phyloP scores from a whole-genome alignment of 2,329 filamentous ascomycete species.

The Teratosphaeria epicoccoides region DNA sequence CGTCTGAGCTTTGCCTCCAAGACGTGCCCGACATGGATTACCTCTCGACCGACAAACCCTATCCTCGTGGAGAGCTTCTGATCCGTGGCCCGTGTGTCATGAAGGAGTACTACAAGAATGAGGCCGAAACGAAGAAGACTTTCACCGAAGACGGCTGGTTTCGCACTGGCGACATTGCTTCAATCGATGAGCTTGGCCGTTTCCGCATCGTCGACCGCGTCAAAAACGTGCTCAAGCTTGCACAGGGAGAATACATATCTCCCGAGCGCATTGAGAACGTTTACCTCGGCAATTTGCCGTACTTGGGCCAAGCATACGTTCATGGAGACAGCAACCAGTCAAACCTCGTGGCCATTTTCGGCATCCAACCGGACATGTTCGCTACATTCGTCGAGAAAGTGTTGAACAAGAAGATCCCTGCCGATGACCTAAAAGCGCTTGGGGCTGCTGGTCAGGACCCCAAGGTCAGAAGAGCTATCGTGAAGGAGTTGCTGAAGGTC shows the following conservation, averaged over 20 bases:
- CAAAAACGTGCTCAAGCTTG: slow-evolving; percentile 98
- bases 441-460: slow-evolving; percentile 56
- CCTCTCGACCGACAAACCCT: slow-evolving; percentile 71
- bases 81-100: slow-evolving; percentile 73
- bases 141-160: slow-evolving; percentile 92
- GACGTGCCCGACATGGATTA: slow-evolving; percentile 95
- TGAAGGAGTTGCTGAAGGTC: slow-evolving; percentile 68
- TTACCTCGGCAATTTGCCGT: slow-evolving; percentile 68
- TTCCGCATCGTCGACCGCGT: slow-evolving; percentile 91
- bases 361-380: slow-evolving; percentile 75
- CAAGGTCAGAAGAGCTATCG: slow-evolving; percentile 61
- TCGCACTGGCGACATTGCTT: slow-evolving; percentile 84
- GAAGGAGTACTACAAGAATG: slow-evolving; percentile 79
- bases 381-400: slow-evolving; percentile 69
- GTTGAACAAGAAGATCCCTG: slow-evolving; percentile 51
- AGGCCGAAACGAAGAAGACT: slow-evolving; percentile 72
- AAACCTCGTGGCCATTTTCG: slow-evolving; percentile 75
- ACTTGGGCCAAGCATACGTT: slow-evolving; percentile 72
- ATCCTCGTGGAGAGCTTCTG: slow-evolving; percentile 81
- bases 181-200: slow-evolving; percentile 73
- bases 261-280: slow-evolving; percentile 96
- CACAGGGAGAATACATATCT: slow-evolving; percentile 95
- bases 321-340: slow-evolving; percentile 82
- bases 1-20: slow-evolving; percentile 65
- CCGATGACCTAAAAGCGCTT: slow-evolving; percentile 57